Evolutionary conservation across 805 yeast genomes (phyloP).

Genomic region (Barnettozyma sucrosica): DNA sequence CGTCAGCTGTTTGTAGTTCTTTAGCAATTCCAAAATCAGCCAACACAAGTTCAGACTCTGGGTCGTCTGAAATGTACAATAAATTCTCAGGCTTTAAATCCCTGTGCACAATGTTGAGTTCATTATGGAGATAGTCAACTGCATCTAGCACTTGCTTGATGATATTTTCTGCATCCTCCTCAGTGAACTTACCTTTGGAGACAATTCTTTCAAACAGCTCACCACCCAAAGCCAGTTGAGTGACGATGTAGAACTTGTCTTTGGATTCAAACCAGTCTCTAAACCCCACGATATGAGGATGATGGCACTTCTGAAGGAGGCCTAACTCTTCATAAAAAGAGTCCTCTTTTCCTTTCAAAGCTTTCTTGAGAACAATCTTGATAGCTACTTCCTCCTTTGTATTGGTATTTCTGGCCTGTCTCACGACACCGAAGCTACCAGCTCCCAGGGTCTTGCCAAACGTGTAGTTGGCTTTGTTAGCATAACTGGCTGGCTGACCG

Average conservation of each 20-base stretch:
- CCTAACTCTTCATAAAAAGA: conserved; percentile 75
- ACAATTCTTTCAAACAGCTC: conserved; percentile 88
- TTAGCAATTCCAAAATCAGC: conserved; percentile 98
- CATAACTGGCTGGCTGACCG: conserved; percentile 69
- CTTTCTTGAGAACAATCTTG: conserved; percentile 82
- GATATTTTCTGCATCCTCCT: conserved; percentile 75
- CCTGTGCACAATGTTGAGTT: conserved; percentile 76
- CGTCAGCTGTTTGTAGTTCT: conserved; percentile 52
- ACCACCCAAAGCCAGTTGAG: conserved; percentile 94
- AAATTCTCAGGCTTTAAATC: conserved; percentile 94
- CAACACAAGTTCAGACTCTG: conserved; percentile 67
- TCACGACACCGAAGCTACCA: conserved; percentile 90
- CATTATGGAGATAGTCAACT: conserved; percentile 65
- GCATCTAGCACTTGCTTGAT: conserved; percentile 74
- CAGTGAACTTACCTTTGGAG: conserved; percentile 78
- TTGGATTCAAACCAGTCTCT: conserved; percentile 90
- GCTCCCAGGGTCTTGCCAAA: conserved; percentile 89
- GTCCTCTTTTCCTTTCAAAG: conserved; percentile 71
- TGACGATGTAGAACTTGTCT: conserved; percentile 89
- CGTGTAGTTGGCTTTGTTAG: conserved; percentile 61
- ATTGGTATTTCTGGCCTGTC: conserved; percentile 54
- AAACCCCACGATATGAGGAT: conserved; percentile 85
- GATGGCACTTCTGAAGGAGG: conserved; percentile 60
- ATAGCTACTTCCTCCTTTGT: conserved; percentile 76
- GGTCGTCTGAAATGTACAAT: conserved; percentile 54